Evolutionary conservation across 305 asterid genomes (phyloP), one percentile per base, ranked within the genome.

Genomic region (Fraxinus angustifolia): DNA sequence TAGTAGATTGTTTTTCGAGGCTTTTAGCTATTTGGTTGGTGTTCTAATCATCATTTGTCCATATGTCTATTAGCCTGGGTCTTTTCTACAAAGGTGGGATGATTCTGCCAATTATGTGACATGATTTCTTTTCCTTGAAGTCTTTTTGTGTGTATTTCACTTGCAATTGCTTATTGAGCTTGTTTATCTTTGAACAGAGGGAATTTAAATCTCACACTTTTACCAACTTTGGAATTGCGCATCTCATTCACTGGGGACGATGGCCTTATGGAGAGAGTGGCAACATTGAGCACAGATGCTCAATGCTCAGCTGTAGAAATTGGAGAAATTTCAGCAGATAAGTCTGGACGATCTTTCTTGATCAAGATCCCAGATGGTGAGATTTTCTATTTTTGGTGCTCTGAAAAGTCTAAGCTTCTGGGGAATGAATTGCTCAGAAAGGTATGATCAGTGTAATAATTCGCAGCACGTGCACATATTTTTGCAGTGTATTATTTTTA

Each of bases 211-310:
- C 94, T 96, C 80, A 81, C 91, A 19, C 93, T 96, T 80, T 50
- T 94, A 89, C 98, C 98, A 77, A 91, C 94, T 53, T 96, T 98
- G 40, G 95, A 90, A 81, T 58, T 96, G 92, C 93, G 98, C 21
- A 83, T 94, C 83, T 89, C 96, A 70, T 96, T 91, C 75, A 87
- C 85, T 82, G 98, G 99, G 68, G 98, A 96, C 79, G 96, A 94
- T 85, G 94, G 98, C 48, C 86, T 86, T 21, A 85, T 85, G 77
- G 97, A 92, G 91, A 91, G 92, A 81, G 85, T 96, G 73, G 84
- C 89, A 72, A 91, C 96, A 73, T 82, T 89, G 83, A 83, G 90
- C 80, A 53, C 86, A 6, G 89, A 83, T 76, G 77, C 87, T 62
- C 83, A 87, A 31, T 81, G 84, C 82, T 84, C 88, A 56, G 83